Evolutionary conservation across 768 basidiomycete species (phyloP), one percentile per base, ranked within the genome.

Genomic region (Stropharia rugosoannulata): DNA sequence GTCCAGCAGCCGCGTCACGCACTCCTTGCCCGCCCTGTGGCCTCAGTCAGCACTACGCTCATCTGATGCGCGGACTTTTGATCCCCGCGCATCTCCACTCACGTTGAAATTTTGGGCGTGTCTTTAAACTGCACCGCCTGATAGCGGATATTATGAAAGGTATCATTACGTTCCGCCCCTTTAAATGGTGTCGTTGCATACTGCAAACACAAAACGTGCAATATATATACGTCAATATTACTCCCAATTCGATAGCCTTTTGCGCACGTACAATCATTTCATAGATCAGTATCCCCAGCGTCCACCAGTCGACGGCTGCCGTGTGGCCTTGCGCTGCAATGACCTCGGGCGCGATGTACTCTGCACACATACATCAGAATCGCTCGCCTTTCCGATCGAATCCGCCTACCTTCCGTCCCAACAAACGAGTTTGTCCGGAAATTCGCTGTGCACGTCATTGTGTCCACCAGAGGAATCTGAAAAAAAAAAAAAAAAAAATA

Each of bases 301-400:
- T 98, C 97, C 93, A 95, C 96, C 96, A 99, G 75, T 99, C 97
- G 49, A 99, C 97, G 12, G 96, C 95, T 59, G 94, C 94, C 37
- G 95, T 97, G 73, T 99, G 97, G 15, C 97, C 96, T 69, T 90
- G 84, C 45, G 93, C 93, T 64, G 91, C 90, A 68, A 99, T 97
- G 56, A 99, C 97, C 77, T 99, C 97, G 59, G 96, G 96, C 40
- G 96, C 95, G 69, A 99, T 98, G 80, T 99, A 99, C 76, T 98
- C 96, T 97, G 64, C 64, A 65, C 66, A 56, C 41, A n/a, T n/a
- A 46, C 51, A 61, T 46, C 54, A 54, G 45, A 54, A 55, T 56
- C 44, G 56, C 54, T 39, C 13, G 35, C 38, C 48, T 58, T 64
- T 69, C 65, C 63, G 58, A 59, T 53, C 57, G 57, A 59, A 61